Base-by-base conservation (phyloP, 2,329 filamentous ascomycete species). In the Elsinoe arachidis region DNA sequence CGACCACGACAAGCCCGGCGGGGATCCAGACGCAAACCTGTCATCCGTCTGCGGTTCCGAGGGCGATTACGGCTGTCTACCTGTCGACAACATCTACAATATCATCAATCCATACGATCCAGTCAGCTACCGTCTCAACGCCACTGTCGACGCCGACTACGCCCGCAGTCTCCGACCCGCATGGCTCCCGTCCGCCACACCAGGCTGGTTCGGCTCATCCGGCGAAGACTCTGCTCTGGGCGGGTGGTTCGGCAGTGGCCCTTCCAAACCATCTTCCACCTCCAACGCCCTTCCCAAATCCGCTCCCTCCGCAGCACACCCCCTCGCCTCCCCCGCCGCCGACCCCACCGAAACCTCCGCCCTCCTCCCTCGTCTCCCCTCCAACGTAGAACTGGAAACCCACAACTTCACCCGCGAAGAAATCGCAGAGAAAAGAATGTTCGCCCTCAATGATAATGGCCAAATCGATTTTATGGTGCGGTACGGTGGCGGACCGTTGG, bases 61-160 rank as follows among this genome's bases (percentile, higher is more conserved):
- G 15, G 90, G 88, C 30, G 82, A 78, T 5, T 96, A 95, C 69
- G 93, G 93, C 15, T 97, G 93, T 69, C 76, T 97, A 26, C 89
- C 92, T 0, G 87, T 97, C 1, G 90, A 97, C 73, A 99, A 97
- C 69, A 81, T 99, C 58, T 99, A 97, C 77, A 99, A 99, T 66
- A 81, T 99, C 61, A 82, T 97, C 68, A 84, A 86, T 63, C 80
- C 81, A 34, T 85, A 84, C 60, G 84, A 87, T 61, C 83, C 93
- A 1, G 95, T 99, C 58, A 89, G 91, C 1, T 97, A 96, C 70
- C 80, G 92, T 14, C 81, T 97, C 58, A 99, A 96, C 65, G 90
- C 91, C 19, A 86, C 91, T 2, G 85, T 97, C 41, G 93, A 99
- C 69, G 81, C 83, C 3, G 77, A 79, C 19, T 96, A 96, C 64